These are phyloP conservation scores for Amanita pallidorosea DNA, from an alignment of 768 basidiomycete genomes.

Conservation along the genomic window DNA sequence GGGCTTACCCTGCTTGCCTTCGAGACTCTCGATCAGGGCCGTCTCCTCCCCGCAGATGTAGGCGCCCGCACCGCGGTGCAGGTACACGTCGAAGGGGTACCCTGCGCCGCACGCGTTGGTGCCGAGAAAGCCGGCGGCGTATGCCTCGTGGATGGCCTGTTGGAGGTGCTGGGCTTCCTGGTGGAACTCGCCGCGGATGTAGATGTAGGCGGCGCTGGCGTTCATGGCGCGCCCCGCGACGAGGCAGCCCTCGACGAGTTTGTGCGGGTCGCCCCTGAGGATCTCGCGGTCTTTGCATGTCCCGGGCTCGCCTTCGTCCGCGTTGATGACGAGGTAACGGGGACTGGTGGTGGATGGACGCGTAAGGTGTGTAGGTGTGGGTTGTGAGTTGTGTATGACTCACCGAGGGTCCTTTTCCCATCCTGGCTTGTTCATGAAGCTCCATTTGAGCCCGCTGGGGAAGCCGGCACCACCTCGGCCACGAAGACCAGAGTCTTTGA, in stretches of 20 bases:
- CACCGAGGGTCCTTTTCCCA: slow-evolving; percentile 92
- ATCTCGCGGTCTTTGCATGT: slow-evolving; percentile 99
- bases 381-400: not conserved
- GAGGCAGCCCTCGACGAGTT: slow-evolving; percentile 94
- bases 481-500: slow-evolving; percentile 92
- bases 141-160: slow-evolving; percentile 93
- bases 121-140: slow-evolving; percentile 80
- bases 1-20: slow-evolving; percentile 98
- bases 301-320: slow-evolving; percentile 97
- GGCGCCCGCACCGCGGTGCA: slow-evolving; percentile 97
- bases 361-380: not conserved
- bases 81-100: slow-evolving; percentile 93
- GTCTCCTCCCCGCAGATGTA: slow-evolving; percentile 99
- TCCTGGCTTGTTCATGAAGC: slow-evolving; percentile 98
- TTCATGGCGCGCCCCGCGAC: slow-evolving; percentile 98
- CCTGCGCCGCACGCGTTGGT: slow-evolving; percentile 88
- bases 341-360: too few relatives aligned
- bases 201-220: slow-evolving; percentile 97
- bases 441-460: slow-evolving; percentile 95
- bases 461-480: slow-evolving; percentile 97
- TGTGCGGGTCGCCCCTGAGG: slow-evolving; percentile 95
- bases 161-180: slow-evolving; percentile 92
- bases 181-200: slow-evolving; percentile 97
- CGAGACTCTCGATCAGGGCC: slow-evolving; percentile 91
- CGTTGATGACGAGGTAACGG: slow-evolving; percentile 94